A percentile compares a stretch with the other conserved stretches of the same genome.
Conservation (phyloP, 73 alveolate genomes). For the Tetrahymena elliotti region DNA sequence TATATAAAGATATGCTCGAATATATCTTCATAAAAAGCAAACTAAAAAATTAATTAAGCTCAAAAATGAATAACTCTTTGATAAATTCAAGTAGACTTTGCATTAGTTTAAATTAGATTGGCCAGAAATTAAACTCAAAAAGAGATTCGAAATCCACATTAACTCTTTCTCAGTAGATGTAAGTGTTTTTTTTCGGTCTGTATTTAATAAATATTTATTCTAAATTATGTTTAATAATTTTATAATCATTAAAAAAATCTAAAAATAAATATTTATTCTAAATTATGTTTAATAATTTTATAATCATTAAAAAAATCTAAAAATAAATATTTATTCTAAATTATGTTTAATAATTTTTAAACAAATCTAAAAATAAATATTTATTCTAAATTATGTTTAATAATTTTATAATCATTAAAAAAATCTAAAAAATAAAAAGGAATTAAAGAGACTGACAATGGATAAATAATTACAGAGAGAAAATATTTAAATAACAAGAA, state of each 20-base stretch:
- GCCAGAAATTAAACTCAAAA: constrained; percentile 72
- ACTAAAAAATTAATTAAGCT: constrained; percentile 56
- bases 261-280: no score
- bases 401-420: no score
- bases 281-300: no score
- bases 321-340: no score
- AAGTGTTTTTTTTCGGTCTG: constrained; percentile 58
- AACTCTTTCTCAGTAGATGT: constrained; percentile 67
- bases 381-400: no score
- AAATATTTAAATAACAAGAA: constrained; percentile 84
- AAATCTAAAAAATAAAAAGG: neutral
- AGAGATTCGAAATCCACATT: constrained; percentile 83
- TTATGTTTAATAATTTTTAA: no score
- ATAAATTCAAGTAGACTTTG: constrained; percentile 72
- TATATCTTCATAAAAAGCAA: constrained; percentile 43
- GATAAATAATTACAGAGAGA: constrained; percentile 82
- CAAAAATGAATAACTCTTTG: constrained; percentile 41
- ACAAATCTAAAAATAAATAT: neutral
- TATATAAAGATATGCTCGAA: constrained; percentile 52
- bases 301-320: neutral
- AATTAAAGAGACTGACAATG: constrained; percentile 77
- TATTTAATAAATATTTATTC: constrained; percentile 76
- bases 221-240: constrained; percentile 42
- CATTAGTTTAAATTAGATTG: constrained; percentile 82
- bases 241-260: no score